These are phyloP conservation scores for Suillus sp. DNA, from an alignment of 768 basidiomycete species.

Conservation along the genomic window DNA sequence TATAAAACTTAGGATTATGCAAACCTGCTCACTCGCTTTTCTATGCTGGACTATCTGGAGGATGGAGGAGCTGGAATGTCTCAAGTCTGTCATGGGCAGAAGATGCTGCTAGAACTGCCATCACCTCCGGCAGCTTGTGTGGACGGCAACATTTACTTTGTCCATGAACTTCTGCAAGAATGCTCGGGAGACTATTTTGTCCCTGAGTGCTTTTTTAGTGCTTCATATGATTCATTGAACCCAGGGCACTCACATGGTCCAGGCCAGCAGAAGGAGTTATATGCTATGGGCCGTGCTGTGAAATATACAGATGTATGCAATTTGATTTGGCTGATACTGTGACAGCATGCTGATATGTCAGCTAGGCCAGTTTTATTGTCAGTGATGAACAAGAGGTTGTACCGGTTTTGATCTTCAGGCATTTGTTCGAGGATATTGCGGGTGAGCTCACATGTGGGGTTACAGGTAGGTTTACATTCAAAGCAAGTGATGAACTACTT, in stretches of 20 bases:
- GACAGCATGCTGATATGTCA: neutral
- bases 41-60: slow-evolving; percentile 19
- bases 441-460: slow-evolving; percentile 10
- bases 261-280: neutral
- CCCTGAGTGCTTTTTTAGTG: slow-evolving; percentile 13
- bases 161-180: slow-evolving; percentile 15
- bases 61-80: slow-evolving; percentile 11
- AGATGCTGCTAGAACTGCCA: slow-evolving; percentile 15
- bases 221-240: neutral
- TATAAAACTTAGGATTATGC: neutral
- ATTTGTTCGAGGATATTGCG: slow-evolving; percentile 3
- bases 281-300: slow-evolving; percentile 12
- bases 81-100: slow-evolving; percentile 17
- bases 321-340: neutral
- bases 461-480: neutral
- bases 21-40: neutral
- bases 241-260: neutral
- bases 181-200: slow-evolving; percentile 14
- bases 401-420: slow-evolving; percentile 1
- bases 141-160: slow-evolving; percentile 12
- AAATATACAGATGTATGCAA: slow-evolving; percentile 6
- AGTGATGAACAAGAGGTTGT: slow-evolving; percentile 12
- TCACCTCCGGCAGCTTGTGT: slow-evolving; percentile 16
- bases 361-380: slow-evolving; percentile 12
- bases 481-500: neutral